Percentiles rank a stretch among this genome's conserved stretches.
These are phyloP conservation scores for Parmales sp. DNA, from an alignment of 108 stramenopile genomes.

Conservation along the genomic window DNA sequence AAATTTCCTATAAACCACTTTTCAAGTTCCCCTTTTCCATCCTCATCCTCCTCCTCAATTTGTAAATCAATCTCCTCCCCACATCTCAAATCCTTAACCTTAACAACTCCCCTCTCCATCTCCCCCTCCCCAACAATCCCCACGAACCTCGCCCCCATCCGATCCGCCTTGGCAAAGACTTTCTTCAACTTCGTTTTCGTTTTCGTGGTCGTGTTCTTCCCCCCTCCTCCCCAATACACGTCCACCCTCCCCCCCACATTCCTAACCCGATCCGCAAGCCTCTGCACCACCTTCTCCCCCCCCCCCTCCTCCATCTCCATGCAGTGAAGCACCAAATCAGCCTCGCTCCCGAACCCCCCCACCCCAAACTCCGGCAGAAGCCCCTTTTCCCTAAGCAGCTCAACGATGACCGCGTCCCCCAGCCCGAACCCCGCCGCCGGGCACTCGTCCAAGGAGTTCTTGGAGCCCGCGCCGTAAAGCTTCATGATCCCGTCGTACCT, in stretches of 20 bases:
- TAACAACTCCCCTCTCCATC: slow-evolving; percentile 65
- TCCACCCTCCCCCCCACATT: slow-evolving; percentile 73
- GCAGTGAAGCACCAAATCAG: slow-evolving; percentile 57
- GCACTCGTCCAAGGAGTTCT: slow-evolving; percentile 69
- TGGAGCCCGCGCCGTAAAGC: slow-evolving; percentile 89
- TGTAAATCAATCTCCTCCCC: slow-evolving; percentile 58
- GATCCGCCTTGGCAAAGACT: slow-evolving; percentile 90
- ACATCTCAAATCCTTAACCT: slow-evolving; percentile 58
- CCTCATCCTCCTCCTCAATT: slow-evolving; percentile 40
- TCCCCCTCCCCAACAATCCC: slow-evolving; percentile 80
- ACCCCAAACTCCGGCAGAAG: slow-evolving; percentile 80
- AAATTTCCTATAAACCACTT: no score
- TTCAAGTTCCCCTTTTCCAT: slow-evolving; percentile 27
- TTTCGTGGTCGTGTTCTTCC: no score
- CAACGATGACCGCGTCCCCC: slow-evolving; percentile 96
- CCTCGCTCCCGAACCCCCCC: no score
- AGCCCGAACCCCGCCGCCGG: slow-evolving; percentile 97
- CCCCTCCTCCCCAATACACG: no score
- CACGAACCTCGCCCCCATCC: slow-evolving; percentile 68
- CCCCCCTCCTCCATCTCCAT: slow-evolving; percentile 71
- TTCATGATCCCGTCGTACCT: slow-evolving; percentile 90
- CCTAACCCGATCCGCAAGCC: slow-evolving; percentile 53
- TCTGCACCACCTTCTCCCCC: slow-evolving; percentile 47
- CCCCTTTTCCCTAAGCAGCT: slow-evolving; percentile 75
- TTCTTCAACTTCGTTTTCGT: slow-evolving; percentile 87